These are phyloP conservation scores for Entomortierella lignicola DNA, from an alignment of 192 early-diverging fungal species.

Conservation along the genomic window DNA sequence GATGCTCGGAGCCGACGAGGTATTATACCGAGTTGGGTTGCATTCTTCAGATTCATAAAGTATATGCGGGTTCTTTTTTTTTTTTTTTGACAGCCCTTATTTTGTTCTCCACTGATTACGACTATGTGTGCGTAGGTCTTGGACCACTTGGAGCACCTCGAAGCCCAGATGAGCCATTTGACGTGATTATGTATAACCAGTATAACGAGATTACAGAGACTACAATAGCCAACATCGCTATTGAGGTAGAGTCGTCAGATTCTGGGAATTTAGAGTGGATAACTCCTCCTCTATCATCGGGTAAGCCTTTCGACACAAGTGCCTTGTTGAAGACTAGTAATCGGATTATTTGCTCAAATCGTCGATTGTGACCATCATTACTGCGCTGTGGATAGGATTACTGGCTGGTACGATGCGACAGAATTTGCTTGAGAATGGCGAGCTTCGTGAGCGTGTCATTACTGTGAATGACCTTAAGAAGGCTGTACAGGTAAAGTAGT, in stretches of 20 bases:
- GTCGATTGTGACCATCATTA: constrained; percentile 28
- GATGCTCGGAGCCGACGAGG: constrained; percentile 54
- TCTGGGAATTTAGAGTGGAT: constrained; percentile 54
- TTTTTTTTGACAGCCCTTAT: not conserved
- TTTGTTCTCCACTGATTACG: not conserved
- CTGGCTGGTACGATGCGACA: constrained; percentile 60
- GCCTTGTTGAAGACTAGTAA: not conserved
- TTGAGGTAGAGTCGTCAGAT: constrained; percentile 39
- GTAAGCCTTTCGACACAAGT: constrained; percentile 1
- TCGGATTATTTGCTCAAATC: not conserved
- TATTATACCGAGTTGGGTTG: too few relatives aligned
- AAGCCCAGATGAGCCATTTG: constrained; percentile 48
- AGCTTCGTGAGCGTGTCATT: constrained; percentile 54
- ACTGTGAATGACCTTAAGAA: constrained; percentile 56
- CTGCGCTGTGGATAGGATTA: constrained; percentile 44
- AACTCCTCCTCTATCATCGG: constrained; percentile 52
- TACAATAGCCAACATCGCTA: constrained; percentile 67
- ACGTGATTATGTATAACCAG: constrained; percentile 66
- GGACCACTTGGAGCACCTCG: constrained; percentile 18
- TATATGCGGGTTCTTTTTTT: not conserved
- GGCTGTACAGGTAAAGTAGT: constrained; percentile 55
- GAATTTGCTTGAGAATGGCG: constrained; percentile 50
- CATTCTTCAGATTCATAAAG: too few relatives aligned
- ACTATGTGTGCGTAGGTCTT: constrained; percentile 1
- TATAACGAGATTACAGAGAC: constrained; percentile 63